These are phyloP conservation scores for Aspergillus udagawae DNA, from an alignment of 2,329 filamentous ascomycete genomes.

Conservation along the genomic window DNA sequence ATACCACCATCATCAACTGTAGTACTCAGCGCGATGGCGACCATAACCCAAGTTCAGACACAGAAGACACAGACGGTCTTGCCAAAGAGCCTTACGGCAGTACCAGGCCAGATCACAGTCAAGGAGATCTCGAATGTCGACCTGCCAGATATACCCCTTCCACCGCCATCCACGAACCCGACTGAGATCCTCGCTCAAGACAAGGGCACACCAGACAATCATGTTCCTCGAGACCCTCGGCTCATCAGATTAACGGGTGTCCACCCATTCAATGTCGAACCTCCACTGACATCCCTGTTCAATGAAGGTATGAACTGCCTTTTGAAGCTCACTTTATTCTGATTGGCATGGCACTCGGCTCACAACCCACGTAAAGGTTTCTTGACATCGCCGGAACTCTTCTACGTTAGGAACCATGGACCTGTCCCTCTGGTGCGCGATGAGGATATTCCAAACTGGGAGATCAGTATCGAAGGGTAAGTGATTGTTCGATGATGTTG, in stretches of 20 bases:
- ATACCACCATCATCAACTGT: not conserved
- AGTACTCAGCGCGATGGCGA: slow-evolving; percentile 19
- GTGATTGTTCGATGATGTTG: not conserved
- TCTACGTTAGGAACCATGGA: slow-evolving; percentile 91
- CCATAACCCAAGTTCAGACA: slow-evolving; percentile 21
- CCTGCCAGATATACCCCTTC: slow-evolving; percentile 57
- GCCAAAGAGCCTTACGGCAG: slow-evolving; percentile 13
- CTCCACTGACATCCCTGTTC: slow-evolving; percentile 73
- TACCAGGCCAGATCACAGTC: slow-evolving; percentile 20
- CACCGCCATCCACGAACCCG: slow-evolving; percentile 57
- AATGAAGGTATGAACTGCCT: slow-evolving; percentile 46
- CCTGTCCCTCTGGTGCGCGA: slow-evolving; percentile 72
- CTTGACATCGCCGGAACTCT: slow-evolving; percentile 78
- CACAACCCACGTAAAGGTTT: slow-evolving; percentile 57
- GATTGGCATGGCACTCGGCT: not conserved
- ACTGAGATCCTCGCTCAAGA: slow-evolving; percentile 69
- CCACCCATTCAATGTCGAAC: slow-evolving; percentile 88
- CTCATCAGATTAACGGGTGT: slow-evolving; percentile 82
- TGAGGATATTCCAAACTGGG: slow-evolving; percentile 70
- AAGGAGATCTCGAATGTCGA: slow-evolving; percentile 21
- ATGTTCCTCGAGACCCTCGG: slow-evolving; percentile 74
- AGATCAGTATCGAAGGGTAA: slow-evolving; percentile 73
- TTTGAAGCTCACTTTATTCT: not conserved
- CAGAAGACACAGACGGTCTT: slow-evolving; percentile 17
- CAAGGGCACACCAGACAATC: slow-evolving; percentile 74